Percentiles rank a stretch among this genome's conserved stretches.
phyloP scores from a whole-genome alignment of 1,284 basidiomycete species.

The Cystobasidium sp. region DNA sequence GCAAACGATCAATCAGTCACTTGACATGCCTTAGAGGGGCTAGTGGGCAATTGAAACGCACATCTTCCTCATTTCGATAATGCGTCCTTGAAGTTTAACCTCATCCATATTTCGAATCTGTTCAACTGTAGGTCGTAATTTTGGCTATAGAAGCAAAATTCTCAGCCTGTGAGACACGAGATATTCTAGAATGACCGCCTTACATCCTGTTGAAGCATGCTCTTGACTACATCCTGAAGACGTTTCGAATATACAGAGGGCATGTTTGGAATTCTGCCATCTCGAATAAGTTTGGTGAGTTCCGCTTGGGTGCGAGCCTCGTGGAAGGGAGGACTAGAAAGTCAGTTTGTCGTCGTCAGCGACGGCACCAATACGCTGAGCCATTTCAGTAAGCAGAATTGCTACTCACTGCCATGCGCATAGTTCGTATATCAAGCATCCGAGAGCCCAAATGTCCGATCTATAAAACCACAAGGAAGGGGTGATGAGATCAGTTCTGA shows the following conservation, averaged over 20 bases:
- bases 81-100: constrained; percentile 55
- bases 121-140: constrained; percentile 52
- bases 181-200: constrained; percentile 51
- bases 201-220: constrained; percentile 84
- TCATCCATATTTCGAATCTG: constrained; percentile 53
- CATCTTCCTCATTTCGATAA: constrained; percentile 78
- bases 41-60: constrained; percentile 56
- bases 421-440: constrained; percentile 93
- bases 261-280: constrained; percentile 81
- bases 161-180: background rate
- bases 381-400: background rate
- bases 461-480: constrained; percentile 64
- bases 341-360: background rate
- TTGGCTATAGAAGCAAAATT: constrained; percentile 47
- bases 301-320: constrained; percentile 86
- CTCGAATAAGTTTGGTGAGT: constrained; percentile 78
- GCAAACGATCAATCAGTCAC: background rate
- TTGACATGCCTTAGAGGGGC: background rate
- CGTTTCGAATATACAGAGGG: constrained; percentile 78
- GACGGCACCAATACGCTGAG: background rate
- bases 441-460: constrained; percentile 97
- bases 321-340: constrained; percentile 73
- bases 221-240: constrained; percentile 73
- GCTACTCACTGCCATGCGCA: constrained; percentile 74
- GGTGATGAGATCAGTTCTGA: background rate